Percentiles rank a stretch among this genome's conserved stretches.
Conservation (phyloP, 805 yeast genomes). For the Saccharomyces kudriavzevii region DNA sequence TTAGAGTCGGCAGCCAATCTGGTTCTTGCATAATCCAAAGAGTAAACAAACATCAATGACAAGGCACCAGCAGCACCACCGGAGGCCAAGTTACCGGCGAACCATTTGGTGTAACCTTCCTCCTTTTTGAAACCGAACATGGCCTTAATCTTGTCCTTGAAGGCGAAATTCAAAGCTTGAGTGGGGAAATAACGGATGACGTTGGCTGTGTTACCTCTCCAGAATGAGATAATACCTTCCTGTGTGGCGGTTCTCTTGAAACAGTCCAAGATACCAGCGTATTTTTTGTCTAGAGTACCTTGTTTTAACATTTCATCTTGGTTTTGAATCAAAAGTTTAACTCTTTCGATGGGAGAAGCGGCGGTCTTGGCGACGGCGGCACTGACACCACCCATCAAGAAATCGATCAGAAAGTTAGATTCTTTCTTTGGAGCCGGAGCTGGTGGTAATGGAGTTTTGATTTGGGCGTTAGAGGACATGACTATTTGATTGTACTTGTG, state of each 20-base stretch:
- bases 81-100: constrained; percentile 96
- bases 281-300: constrained; percentile 82
- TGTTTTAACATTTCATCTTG: constrained; percentile 98
- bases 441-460: neutral
- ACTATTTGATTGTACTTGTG: neutral
- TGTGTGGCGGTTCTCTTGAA: constrained; percentile 90
- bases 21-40: constrained; percentile 96
- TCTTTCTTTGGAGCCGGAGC: constrained; percentile 10
- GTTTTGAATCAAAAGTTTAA: constrained; percentile 90
- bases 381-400: constrained; percentile 98
- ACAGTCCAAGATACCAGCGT: constrained; percentile 88
- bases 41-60: constrained; percentile 33
- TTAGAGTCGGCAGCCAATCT: constrained; percentile 98
- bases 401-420: constrained; percentile 51
- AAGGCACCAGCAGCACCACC: constrained; percentile 97
- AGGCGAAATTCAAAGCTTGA: constrained; percentile 96
- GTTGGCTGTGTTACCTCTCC: constrained; percentile 99
- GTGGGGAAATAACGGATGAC: constrained; percentile 99
- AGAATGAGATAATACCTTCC: constrained; percentile 88
- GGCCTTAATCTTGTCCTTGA: constrained; percentile 94
- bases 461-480: neutral
- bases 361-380: constrained; percentile 98
- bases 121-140: constrained; percentile 96
- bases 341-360: constrained; percentile 97
- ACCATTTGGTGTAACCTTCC: constrained; percentile 87